Evolutionary conservation across 169 alveolate species (phyloP), one percentile per base, ranked within the genome.

Genomic region (Plasmodium knowlesi): DNA sequence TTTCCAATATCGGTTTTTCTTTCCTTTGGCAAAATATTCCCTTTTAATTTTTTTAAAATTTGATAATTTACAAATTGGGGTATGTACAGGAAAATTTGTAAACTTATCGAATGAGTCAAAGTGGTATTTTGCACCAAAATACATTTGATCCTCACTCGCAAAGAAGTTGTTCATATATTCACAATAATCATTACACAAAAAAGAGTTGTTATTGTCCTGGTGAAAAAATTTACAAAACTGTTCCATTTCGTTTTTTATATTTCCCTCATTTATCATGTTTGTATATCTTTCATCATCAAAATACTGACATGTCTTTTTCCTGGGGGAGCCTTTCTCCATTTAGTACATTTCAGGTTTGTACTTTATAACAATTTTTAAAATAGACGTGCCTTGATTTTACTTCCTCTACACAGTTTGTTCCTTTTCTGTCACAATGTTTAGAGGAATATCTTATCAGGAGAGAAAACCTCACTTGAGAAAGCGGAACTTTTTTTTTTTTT

Each of bases 191-290:
- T 37, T 81, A 50, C 53, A 22, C 22, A 83, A 67, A 61, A 83
- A 83, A 61, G 67, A 83, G 50, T 61, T 53, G 32, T 57, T 41
- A 53, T 82, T 50, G 14, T 82, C 53, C 32, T 53, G 54, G n/a
- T 53, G 70, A 28, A 82, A 16, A 82, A 82, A 82, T 14, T 54
- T 50, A 53, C 70, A 39, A 54, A 82, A 82, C 10, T 82, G 79
- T 82, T 50, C 89, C 71, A 82, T 50, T 82, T 82, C 89, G 61
- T 54, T 53, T 32, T 54, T 82, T 54, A 82, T 14, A 53, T 50
- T 8, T 12, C 41, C 71, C 12, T 57, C 46, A 41, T 50, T 10
- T 54, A 30, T 82, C 46, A 46, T 82, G 41, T 54, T 9, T 54
- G 54, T 82, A 57, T 41, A 28, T 28, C 30, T 54, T 30, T 10